Evolutionary conservation across 2,329 filamentous ascomycete genomes (phyloP), one percentile per base, ranked within the genome.

Genomic region (Aspergillus carbonarius): DNA sequence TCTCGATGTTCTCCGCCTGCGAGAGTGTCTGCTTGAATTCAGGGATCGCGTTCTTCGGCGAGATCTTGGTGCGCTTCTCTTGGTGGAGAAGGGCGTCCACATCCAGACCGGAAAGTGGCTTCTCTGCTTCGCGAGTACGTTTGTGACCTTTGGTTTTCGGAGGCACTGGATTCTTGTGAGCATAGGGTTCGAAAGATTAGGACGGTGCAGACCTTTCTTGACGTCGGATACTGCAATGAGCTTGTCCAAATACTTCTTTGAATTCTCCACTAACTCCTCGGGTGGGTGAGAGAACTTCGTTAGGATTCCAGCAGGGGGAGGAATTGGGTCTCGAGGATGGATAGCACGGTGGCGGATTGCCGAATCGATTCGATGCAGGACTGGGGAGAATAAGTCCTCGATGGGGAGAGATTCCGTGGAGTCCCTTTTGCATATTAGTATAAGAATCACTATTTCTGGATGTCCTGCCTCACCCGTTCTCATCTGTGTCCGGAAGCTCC

Each of bases 51-150:
- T 98, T 98, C 9, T 88, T 83, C 0, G 83, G 72, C 8, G 85
- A 83, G 57, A 90, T 87, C 46, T 78, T 81, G 46, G 68, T 63
- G 18, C 70, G 81, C 44, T 77, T 84, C 57, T 83, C 79, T 58
- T 81, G 78, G 47, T 84, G 83, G n/a, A 98, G 85, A 2, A 98
- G 84, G 4, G 86, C 87, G 60, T 93, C 89, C 39, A 98, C 84
- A 67, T 98, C 90, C 40, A 99, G 87, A 18, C 93, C 93, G 0
- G 93, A 98, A 8, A 96, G 84, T 0, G 95, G 95, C 67, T 93
- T 93, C 59, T 89, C 83, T 0, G 83, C 77, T 30, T 96, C 87
- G 64, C 85, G 85, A 46, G 83, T 82, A 37, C 82, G 80, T 69
- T 88, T 89, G 61, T 87, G 88, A 35, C 90, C 88, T 73, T 91